These are phyloP conservation scores for Nasturtium officinale DNA, from an alignment of 345 rosid genomes.

Conservation along the genomic window DNA sequence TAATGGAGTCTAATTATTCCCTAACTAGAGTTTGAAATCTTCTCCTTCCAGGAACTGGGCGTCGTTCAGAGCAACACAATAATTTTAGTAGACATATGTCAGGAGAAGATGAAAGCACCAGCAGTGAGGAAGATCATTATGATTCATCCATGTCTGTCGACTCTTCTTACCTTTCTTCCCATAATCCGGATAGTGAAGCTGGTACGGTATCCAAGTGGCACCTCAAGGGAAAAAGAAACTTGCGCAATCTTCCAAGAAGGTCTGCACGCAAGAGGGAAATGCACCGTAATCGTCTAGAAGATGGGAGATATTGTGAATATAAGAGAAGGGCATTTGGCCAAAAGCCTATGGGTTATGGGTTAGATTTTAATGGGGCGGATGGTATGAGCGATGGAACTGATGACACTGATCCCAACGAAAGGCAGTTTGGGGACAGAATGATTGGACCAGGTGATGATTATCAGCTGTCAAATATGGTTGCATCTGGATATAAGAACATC, in stretches of 20 bases:
- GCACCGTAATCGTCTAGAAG: conserved; percentile 41
- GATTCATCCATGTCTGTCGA: conserved; percentile 76
- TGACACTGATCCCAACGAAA: conserved; percentile 53
- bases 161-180: conserved; percentile 53
- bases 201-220: conserved; percentile 82
- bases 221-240: conserved; percentile 84
- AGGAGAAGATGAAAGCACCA: conserved; percentile 63
- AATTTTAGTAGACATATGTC: conserved; percentile 48
- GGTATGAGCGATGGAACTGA: conserved; percentile 47
- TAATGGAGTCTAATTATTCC: neutral
- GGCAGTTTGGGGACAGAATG: conserved; percentile 49
- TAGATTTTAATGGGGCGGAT: conserved; percentile 45
- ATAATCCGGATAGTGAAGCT: conserved; percentile 56
- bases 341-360: conserved; percentile 49
- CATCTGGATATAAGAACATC: conserved; percentile 49
- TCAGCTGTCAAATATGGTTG: conserved; percentile 47
- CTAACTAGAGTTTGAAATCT: conserved; percentile 36
- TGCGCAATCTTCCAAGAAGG: conserved; percentile 64
- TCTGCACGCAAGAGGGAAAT: conserved; percentile 44
- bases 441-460: conserved; percentile 49
- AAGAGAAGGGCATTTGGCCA: conserved; percentile 49
- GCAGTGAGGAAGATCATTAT: conserved; percentile 72
- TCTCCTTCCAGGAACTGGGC: conserved; percentile 40
- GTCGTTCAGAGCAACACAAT: conserved; percentile 34
- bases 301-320: conserved; percentile 51